These are phyloP conservation scores for Fimicolochytrium jonesii DNA, from an alignment of 192 early-diverging fungal species.

Conservation along the genomic window DNA sequence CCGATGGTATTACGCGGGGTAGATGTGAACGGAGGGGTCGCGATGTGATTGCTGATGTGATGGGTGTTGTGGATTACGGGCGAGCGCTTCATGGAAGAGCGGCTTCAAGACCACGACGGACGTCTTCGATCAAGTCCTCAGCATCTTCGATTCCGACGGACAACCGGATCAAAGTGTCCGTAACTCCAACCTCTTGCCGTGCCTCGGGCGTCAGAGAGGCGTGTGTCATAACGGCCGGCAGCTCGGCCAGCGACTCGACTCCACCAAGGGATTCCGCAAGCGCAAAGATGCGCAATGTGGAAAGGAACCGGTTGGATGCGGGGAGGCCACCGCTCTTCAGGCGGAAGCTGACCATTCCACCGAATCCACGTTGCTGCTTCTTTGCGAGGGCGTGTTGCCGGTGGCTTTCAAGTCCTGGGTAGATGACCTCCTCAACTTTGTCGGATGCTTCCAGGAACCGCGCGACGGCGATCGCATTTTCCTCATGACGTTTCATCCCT, in stretches of 20 bases:
- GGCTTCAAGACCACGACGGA: slow-evolving; percentile 61
- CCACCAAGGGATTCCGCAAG: slow-evolving; percentile 96
- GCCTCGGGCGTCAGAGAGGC: slow-evolving; percentile 84
- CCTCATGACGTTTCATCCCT: slow-evolving; percentile 80
- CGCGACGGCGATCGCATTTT: slow-evolving; percentile 83
- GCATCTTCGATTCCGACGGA: slow-evolving; percentile 92
- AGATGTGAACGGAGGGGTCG: too few relatives aligned
- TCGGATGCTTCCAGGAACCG: slow-evolving; percentile 65
- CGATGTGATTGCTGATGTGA: too few relatives aligned
- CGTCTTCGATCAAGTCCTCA: slow-evolving; percentile 79
- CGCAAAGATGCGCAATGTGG: slow-evolving; percentile 75
- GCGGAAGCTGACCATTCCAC: slow-evolving; percentile 95
- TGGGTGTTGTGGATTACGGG: too few relatives aligned
- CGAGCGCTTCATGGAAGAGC: slow-evolving; percentile 20
- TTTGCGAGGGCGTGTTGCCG: slow-evolving; percentile 88
- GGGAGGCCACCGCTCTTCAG: slow-evolving; percentile 72
- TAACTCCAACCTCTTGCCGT: slow-evolving; percentile 78
- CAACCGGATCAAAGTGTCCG: slow-evolving; percentile 87
- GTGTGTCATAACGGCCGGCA: slow-evolving; percentile 96
- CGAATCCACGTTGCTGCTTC: slow-evolving; percentile 86
- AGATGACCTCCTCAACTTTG: slow-evolving; percentile 81
- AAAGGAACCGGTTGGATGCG: slow-evolving; percentile 80
- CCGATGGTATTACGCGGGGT: too few relatives aligned
- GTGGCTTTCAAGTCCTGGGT: slow-evolving; percentile 89
- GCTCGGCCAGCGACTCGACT: slow-evolving; percentile 90